phyloP scores from a whole-genome alignment of 2,329 filamentous ascomycete genomes.

The Chaetomium strumarium region DNA sequence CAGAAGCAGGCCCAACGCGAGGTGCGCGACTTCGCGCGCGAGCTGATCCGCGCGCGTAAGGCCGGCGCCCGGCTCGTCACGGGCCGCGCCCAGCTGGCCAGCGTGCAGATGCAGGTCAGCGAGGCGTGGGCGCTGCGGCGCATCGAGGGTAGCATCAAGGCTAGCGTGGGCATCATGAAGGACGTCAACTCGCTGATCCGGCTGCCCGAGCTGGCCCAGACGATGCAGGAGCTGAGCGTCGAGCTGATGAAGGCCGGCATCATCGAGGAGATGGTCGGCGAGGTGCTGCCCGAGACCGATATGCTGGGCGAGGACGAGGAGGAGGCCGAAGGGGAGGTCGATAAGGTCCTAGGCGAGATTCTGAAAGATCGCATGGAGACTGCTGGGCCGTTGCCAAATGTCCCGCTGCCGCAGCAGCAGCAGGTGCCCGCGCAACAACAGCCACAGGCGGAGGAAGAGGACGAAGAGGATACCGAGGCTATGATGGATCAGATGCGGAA shows the following conservation, averaged over 20 bases:
- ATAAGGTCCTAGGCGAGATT: conserved; percentile 88
- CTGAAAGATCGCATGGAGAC: conserved; percentile 75
- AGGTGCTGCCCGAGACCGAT: conserved; percentile 69
- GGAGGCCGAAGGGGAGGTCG: conserved; percentile 73
- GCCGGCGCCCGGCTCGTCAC: conserved; percentile 70
- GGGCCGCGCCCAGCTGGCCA: conserved; percentile 83
- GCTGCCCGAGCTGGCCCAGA: conserved; percentile 78
- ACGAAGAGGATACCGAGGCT: conserved; percentile 81
- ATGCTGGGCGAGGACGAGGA: conserved; percentile 69
- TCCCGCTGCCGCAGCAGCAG: conserved; percentile 47
- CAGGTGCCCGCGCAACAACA: conserved; percentile 46
- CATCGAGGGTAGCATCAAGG: conserved; percentile 86
- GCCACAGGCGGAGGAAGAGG: conserved; percentile 52
- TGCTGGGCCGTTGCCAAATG: conserved; percentile 47
- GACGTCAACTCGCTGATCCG: conserved; percentile 84
- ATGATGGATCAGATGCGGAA: conserved; percentile 94
- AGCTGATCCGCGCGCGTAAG: conserved; percentile 77
- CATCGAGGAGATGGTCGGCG: conserved; percentile 94
- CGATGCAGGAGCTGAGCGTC: conserved; percentile 80
- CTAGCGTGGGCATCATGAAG: conserved; percentile 90
- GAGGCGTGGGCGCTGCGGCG: conserved; percentile 93
- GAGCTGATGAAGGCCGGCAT: conserved; percentile 94
- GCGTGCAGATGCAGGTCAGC: conserved; percentile 95
- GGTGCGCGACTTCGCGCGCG: conserved; percentile 79
- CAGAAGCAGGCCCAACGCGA: conserved; percentile 74